Evolutionary conservation across 2,329 filamentous ascomycete genomes (phyloP), one percentile per base, ranked within the genome.

Genomic region (Pseudogymnoascus sp.): DNA sequence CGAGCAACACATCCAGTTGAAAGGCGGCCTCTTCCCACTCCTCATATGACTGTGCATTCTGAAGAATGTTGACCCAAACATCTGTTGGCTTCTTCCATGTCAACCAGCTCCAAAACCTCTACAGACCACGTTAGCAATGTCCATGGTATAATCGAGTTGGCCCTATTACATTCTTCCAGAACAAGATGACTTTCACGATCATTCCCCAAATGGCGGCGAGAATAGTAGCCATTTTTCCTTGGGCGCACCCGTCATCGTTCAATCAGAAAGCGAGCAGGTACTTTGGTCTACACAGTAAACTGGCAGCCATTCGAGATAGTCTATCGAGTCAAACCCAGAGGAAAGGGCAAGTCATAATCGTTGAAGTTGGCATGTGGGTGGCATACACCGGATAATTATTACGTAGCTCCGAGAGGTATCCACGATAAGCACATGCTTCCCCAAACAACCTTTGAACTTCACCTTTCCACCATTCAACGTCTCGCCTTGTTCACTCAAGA

Each of bases 21-120:
- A 89, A 82, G 1, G 91, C 90, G n/a, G 88, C 86, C 65, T 87
- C 86, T 71, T 93, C 87, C 91, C 91, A 97, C 71, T 94, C 88
- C 69, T 94, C 89, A 70, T 88, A 96, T 25, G 81, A 80, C 65
- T 84, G 79, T 16, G 90, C 88, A 62, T 84, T 81, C 60, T 79
- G 80, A 57, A 95, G 77, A 22, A 80, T 77, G 63, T 88, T 80
- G 43, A 88, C 79, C 76, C 90, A 86, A 60, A 85, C 76, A 65
- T 88, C 83, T 57, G 82, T 79, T 2, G 82, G 81, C 58, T 81
- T 87, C 72, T 83, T 87, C 64, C 81, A 80, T 61, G 75, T 81
- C 77, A 86, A 87, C 85, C 88, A 90, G 60, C 77, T 77, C 64
- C 82, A 76, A 58, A 90, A 75, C 77, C 84, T 87, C 89, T 93